Base-by-base conservation (phyloP, 176 grass and related monocot genomes). In the Rhynchospora breviuscula region DNA sequence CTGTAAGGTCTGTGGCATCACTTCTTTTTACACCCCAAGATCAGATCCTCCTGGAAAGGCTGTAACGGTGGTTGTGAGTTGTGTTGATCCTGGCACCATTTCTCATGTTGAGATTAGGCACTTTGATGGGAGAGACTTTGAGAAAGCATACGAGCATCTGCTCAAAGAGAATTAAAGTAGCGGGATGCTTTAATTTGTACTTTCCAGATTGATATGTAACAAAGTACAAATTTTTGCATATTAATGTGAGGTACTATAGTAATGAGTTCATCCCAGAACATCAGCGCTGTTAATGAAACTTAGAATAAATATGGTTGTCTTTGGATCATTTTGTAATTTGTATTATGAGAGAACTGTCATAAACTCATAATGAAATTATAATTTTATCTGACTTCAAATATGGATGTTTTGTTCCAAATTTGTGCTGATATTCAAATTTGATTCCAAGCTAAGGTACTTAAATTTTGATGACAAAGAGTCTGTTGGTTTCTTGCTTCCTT, bases 11-110 rank as follows among this genome's bases (percentile, higher is more conserved):
- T 98, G 92, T 45, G 92, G 90, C 60, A 93, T 94, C 86, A 90
- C 90, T 80, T 98, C 95, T 3, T 98, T 93, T 88, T 98, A 98
- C 92, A 65, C 61, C 13, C 90, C 92, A 63, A 74, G 92, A 79
- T 91, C 86, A 23, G 90, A 88, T 76, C 90, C 89, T 64, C 92
- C 91, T 68, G 89, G 89, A 63, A 35, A 88, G 10, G 88, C 92
- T 1, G 33, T 93, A 48, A 93, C 92, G 1, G 10, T 51, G 11
- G 21, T 26, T 75, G 86, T 80, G 6, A 82, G 81, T 62, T 93
- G 92, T 64, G 90, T 98, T 10, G 91, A 91, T 68, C 48, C 87
- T 14, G 95, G 92, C 14, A 98, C 92, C 46, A 22, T 98, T 59
- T 53, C 11, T 75, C 90, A 91, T 78, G 75, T 93, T 26, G 92